A percentile compares a stretch with the other conserved stretches of the same genome.
These are phyloP conservation scores for Barnettozyma botsteinii DNA, from an alignment of 805 yeast species.

Conservation along the genomic window DNA sequence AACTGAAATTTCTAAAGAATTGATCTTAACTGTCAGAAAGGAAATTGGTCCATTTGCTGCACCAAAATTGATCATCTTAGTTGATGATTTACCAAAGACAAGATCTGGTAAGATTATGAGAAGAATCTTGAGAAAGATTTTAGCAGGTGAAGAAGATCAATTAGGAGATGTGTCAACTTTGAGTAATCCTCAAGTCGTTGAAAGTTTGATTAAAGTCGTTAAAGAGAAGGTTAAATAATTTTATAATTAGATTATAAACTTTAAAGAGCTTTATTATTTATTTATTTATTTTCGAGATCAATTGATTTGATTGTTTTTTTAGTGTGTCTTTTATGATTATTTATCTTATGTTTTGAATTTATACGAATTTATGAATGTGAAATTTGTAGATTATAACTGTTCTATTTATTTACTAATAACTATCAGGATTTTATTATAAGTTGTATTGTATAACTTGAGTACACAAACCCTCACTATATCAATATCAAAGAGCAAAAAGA, in stretches of 20 bases:
- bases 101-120: conserved; percentile 87
- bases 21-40: conserved; percentile 64
- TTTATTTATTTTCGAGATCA: conserved; percentile 1
- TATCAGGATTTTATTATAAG: no score
- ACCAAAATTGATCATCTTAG: conserved; percentile 67
- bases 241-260: neutral
- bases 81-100: conserved; percentile 77
- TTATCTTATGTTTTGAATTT: neutral
- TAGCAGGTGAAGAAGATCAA: conserved; percentile 73
- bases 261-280: neutral
- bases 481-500: no score
- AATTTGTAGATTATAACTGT: no score
- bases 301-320: neutral
- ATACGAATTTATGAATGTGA: neutral
- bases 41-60: conserved; percentile 87
- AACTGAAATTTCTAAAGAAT: conserved; percentile 46
- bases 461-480: no score
- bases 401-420: no score
- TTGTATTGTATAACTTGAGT: no score
- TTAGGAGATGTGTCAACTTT: conserved; percentile 75
- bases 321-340: no score
- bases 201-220: conserved; percentile 53
- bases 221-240: conserved; percentile 21
- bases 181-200: conserved; percentile 70
- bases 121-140: conserved; percentile 72